Evolutionary conservation across 1,284 basidiomycete species (phyloP), one percentile per base, ranked within the genome.

Genomic region (Cryptococcus sp.): DNA sequence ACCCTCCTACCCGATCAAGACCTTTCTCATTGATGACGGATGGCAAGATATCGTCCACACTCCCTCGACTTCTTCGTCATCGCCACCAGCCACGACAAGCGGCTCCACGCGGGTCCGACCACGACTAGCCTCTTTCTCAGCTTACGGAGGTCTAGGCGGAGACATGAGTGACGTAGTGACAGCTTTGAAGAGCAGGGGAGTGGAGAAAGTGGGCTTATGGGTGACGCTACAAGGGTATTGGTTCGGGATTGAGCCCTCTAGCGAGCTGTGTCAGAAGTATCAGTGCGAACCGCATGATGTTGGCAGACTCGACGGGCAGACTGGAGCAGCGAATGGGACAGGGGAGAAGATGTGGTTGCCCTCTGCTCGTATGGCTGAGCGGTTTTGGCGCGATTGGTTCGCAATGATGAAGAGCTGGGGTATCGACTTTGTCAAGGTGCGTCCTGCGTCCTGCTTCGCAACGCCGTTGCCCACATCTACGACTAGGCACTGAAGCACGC

Each of bases 1-100:
- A 16, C 67, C 65, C 13, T 10, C 42, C 10, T 53, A 67, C 13
- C 71, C 71, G 5, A 65, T 72, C 39, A 63, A 67, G 44, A 64
- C 66, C 1, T 73, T 68, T 57, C 56, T 75, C 20, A 69, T 75
- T 38, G 73, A 75, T 49, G 73, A 72, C 56, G 73, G 73, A n/a
- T 75, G 73, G 73, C 71, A 70, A 52, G 61, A 72, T 25, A 6
- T 25, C 52, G 52, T 53, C 42, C 59, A 53, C 35, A 53, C 23
- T 13, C 50, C 45, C 48, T n/a, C 25, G 45, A 42, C 38, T 25
- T 22, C 38, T 54, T 16, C 3, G 23, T 11, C 50, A 44, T 3
- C 35, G 50, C 3, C 27, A 6, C 6, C 25, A 25, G 25, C 25
- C 6, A 25, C 25, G 3, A 25, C 25, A 25, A 25, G 25, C 25